These are phyloP conservation scores for Candida golubevii DNA, from an alignment of 805 yeast species.

Conservation along the genomic window DNA sequence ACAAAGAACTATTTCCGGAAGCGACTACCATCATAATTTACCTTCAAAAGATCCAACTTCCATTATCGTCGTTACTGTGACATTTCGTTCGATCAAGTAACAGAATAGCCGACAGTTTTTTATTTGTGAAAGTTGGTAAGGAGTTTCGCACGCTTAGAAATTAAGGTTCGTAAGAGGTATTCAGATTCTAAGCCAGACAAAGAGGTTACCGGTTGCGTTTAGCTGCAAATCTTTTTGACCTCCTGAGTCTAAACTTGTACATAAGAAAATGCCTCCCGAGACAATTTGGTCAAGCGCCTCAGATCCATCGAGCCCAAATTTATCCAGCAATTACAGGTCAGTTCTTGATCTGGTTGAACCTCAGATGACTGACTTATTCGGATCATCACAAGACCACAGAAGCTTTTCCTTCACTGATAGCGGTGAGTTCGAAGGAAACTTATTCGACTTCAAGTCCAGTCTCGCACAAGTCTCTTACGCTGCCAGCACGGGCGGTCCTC, in stretches of 20 bases:
- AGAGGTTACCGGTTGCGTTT: no score
- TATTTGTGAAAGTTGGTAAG: no score
- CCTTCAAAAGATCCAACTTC: no score
- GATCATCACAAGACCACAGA: conserved; percentile 20
- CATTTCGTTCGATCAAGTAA: no score
- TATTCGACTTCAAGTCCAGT: conserved; percentile 47
- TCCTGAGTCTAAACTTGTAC: conserved; percentile 8
- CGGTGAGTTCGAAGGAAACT: conserved; percentile 40
- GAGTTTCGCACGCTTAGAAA: no score
- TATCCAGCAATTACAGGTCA: conserved; percentile 25
- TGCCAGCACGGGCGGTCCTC: conserved; percentile 21
- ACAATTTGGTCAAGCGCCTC: conserved; percentile 40
- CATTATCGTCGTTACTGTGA: no score
- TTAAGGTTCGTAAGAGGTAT: no score
- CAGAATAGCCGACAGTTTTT: no score
- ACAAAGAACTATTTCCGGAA: no score
- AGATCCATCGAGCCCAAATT: conserved; percentile 14
- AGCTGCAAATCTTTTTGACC: no score
- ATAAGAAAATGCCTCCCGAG: conserved; percentile 29
- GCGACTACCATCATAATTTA: no score
- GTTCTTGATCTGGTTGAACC: conserved; percentile 40
- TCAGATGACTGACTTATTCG: conserved; percentile 33
- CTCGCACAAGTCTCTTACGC: conserved; percentile 21
- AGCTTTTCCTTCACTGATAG: conserved; percentile 40
- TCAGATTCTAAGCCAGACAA: no score